Base-by-base conservation (phyloP, 805 yeast genomes). In the Danielia oregonensis region DNA sequence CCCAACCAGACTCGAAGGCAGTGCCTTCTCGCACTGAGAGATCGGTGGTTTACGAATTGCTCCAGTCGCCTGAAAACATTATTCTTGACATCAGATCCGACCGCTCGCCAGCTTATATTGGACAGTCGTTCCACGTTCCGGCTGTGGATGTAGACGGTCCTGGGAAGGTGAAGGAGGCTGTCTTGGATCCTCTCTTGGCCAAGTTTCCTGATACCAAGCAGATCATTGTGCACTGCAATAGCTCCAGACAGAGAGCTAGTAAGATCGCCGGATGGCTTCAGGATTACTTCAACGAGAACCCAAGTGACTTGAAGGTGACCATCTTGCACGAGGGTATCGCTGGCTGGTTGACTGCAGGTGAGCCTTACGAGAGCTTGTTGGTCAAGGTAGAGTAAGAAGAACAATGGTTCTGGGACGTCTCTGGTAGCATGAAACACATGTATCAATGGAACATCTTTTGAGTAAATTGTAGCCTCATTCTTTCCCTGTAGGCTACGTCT, bases 191-290 rank as follows among this genome's bases (percentile, higher is more conserved):
- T 1, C 29, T 51, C 9, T 17, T 33, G 22, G 31, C 35, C 15
- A 23, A 31, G 15, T 35, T 33, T 10, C 51, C 52, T 1, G 30
- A 32, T 5, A 31, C 43, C 4, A 32, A 48, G 17, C 28, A 29
- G 11, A 48, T 51, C 29, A 43, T 48, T 14, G 40, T 51, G 16
- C 51, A 46, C 39, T 52, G 55, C 33, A 52, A 52, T 35, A 42
- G 48, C 29, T 52, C 57, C 5, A 50, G 33, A 7, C 34, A 39
- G 15, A 32, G 57, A 22, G 52, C 57, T 12, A 29, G 44, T 4
- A 43, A 37, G 9, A 43, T 52, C 6, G 55, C 46, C 3, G 55
- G 57, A 5, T 51, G 55, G 54, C 43, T 51, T 18, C 41, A 49
- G 29, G 54, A 49, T 24, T 40, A 51, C 36, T 13, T 46, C 23